Evolutionary conservation across 805 yeast genomes (phyloP).

Genomic region (Spathaspora hagerdaliae): DNA sequence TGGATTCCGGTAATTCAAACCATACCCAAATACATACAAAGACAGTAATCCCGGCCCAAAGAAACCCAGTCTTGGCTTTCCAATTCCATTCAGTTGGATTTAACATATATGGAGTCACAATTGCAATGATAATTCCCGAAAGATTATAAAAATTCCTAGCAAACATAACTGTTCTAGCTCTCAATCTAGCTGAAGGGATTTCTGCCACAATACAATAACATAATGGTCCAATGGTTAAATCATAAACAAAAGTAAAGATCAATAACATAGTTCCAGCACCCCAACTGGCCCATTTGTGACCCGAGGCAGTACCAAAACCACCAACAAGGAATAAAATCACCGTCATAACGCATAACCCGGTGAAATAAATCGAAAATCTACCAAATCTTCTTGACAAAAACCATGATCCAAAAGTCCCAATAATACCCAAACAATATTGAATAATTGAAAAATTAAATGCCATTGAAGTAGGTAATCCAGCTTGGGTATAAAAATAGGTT

Average conservation of each 20-base stretch:
- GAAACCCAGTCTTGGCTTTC: constrained; percentile 43
- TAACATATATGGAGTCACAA: constrained; percentile 39
- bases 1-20: constrained; percentile 58
- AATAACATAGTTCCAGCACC: constrained; percentile 46
- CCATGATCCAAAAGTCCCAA: constrained; percentile 46
- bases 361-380: constrained; percentile 35
- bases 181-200: constrained; percentile 30
- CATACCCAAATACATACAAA: constrained; percentile 37
- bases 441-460: constrained; percentile 47
- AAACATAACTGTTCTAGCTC: constrained; percentile 36
- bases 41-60: constrained; percentile 37
- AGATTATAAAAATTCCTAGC: constrained; percentile 37
- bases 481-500: constrained; percentile 48
- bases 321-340: constrained; percentile 42
- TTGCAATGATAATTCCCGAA: constrained; percentile 27
- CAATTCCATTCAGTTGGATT: constrained; percentile 44
- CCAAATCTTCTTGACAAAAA: constrained; percentile 37
- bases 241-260: constrained; percentile 43
- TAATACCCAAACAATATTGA: constrained; percentile 41
- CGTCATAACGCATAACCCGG: constrained; percentile 33
- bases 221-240: constrained; percentile 37
- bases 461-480: constrained; percentile 40
- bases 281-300: constrained; percentile 29
- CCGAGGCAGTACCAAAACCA: constrained; percentile 27
- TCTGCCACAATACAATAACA: constrained; percentile 39